A percentile compares a stretch with the other conserved stretches of the same genome.
phyloP scores from a whole-genome alignment of 2,329 filamentous ascomycete genomes.

The Trichoderma pleuroti region DNA sequence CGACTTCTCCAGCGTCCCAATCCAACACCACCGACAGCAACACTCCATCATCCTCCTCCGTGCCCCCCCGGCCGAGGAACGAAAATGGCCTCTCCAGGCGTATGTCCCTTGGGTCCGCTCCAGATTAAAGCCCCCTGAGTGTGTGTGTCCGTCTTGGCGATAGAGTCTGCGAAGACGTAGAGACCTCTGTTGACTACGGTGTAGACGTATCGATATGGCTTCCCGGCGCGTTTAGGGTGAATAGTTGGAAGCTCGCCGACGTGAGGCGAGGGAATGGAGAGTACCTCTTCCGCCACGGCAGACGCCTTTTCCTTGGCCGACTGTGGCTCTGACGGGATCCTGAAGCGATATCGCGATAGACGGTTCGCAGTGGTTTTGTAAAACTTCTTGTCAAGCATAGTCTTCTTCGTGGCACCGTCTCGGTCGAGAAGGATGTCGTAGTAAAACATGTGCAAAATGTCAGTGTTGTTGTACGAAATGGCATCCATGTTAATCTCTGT shows the following conservation, averaged over 20 bases:
- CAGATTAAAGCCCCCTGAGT: constrained; percentile 53
- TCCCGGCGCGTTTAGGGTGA: constrained; percentile 53
- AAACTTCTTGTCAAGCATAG: constrained; percentile 40
- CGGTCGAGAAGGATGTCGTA: constrained; percentile 62
- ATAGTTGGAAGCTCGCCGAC: constrained; percentile 64
- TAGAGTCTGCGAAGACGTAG: constrained; percentile 58
- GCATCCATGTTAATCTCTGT: constrained; percentile 63
- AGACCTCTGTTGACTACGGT: constrained; percentile 53
- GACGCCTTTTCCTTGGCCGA: constrained; percentile 20
- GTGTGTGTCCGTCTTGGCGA: constrained; percentile 62
- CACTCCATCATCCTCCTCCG: constrained; percentile 60
- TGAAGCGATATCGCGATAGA: constrained; percentile 45
- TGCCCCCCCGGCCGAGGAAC: constrained; percentile 43
- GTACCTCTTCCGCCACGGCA: constrained; percentile 32
- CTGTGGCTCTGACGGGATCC: constrained; percentile 28
- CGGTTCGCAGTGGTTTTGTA: constrained; percentile 36
- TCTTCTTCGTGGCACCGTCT: constrained; percentile 42
- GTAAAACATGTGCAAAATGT: constrained; percentile 65
- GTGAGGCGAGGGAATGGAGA: constrained; percentile 51
- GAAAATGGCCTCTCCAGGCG: constrained; percentile 68
- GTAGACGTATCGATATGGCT: constrained; percentile 59
- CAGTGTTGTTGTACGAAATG: constrained; percentile 58
- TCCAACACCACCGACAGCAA: constrained; percentile 63
- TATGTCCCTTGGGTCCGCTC: constrained; percentile 56
- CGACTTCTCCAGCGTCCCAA: constrained; percentile 51